Percentiles rank a stretch among this genome's conserved stretches.
These are phyloP conservation scores for Cutaneotrichosporon arboriforme DNA, from an alignment of 1,284 basidiomycete genomes.

Conservation along the genomic window DNA sequence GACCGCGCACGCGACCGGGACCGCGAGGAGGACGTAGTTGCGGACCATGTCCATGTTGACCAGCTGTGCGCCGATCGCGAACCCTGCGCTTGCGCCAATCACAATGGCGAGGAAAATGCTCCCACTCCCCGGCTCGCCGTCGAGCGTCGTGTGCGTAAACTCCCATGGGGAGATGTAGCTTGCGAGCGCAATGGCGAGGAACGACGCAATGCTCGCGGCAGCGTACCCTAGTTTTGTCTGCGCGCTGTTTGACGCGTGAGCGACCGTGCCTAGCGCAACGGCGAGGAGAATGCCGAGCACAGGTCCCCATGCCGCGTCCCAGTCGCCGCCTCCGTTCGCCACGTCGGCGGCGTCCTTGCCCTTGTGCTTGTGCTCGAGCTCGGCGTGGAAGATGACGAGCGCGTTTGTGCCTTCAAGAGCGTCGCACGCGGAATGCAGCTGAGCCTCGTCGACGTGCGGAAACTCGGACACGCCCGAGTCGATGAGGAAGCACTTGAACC, in stretches of 20 bases:
- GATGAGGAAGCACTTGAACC: conserved; percentile 93
- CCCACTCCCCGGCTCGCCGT: not conserved
- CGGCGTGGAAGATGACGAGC: conserved; percentile 85
- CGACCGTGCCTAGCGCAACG: not conserved
- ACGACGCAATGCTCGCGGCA: not conserved
- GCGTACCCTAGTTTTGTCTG: not conserved
- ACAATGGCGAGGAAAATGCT: conserved; percentile 4
- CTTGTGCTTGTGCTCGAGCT: conserved; percentile 56
- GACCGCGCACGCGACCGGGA: not conserved
- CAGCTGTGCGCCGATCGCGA: not conserved
- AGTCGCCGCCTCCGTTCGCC: not conserved
- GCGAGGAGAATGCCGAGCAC: not conserved
- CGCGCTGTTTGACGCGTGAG: not conserved
- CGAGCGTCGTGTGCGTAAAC: conserved; percentile 3
- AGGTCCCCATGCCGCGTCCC: not conserved
- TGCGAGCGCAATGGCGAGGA: not conserved
- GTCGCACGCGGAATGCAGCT: conserved; percentile 65
- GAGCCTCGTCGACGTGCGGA: conserved; percentile 68
- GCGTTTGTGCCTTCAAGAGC: conserved; percentile 51
- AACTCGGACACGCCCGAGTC: conserved; percentile 95
- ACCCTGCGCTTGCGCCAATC: not conserved
- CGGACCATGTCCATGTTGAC: not conserved
- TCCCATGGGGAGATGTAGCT: not conserved
- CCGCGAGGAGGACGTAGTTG: not conserved
- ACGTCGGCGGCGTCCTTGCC: not conserved